Evolutionary conservation across 2,329 filamentous ascomycete genomes (phyloP).

Genomic region (Paracoccidioides lutzii): DNA sequence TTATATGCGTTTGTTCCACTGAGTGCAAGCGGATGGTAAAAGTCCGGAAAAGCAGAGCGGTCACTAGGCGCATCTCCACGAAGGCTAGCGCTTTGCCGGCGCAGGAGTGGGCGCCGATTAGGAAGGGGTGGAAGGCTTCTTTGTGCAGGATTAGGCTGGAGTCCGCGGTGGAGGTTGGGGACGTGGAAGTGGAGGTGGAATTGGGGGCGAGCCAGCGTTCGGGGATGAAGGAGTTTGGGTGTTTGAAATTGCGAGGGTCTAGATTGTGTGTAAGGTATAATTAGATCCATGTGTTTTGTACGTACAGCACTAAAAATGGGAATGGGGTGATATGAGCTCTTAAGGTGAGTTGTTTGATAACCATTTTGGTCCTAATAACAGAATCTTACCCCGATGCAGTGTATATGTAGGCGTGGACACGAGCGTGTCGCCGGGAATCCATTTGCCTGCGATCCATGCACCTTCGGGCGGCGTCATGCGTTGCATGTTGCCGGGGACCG

Average conservation of each 20-base stretch:
- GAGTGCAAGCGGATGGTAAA: slow-evolving; percentile 29
- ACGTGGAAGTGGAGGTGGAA: neutral
- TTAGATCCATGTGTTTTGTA: neutral
- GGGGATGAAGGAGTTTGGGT: slow-evolving; percentile 18
- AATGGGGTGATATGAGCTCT: neutral
- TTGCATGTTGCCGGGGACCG: slow-evolving; percentile 16
- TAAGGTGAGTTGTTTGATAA: neutral
- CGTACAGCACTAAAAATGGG: neutral
- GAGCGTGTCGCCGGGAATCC: slow-evolving; percentile 20
- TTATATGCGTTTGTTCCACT: neutral
- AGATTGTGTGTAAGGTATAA: neutral
- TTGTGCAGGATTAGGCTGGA: slow-evolving; percentile 12
- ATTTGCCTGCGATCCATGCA: slow-evolving; percentile 17
- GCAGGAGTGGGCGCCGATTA: slow-evolving; percentile 18
- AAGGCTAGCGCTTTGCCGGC: slow-evolving; percentile 21
- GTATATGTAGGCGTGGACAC: slow-evolving; percentile 10
- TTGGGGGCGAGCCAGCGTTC: slow-evolving; percentile 20
- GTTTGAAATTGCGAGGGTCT: slow-evolving; percentile 8
- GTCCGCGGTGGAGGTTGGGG: neutral
- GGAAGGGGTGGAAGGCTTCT: slow-evolving; percentile 18
- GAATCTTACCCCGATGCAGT: slow-evolving; percentile 13
- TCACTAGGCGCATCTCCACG: slow-evolving; percentile 19
- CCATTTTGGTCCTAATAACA: neutral
- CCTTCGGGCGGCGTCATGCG: slow-evolving; percentile 26
- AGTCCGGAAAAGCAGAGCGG: slow-evolving; percentile 23